These are phyloP conservation scores for Stellera chamaejasme DNA, from an alignment of 345 rosid genomes.

Conservation along the genomic window DNA sequence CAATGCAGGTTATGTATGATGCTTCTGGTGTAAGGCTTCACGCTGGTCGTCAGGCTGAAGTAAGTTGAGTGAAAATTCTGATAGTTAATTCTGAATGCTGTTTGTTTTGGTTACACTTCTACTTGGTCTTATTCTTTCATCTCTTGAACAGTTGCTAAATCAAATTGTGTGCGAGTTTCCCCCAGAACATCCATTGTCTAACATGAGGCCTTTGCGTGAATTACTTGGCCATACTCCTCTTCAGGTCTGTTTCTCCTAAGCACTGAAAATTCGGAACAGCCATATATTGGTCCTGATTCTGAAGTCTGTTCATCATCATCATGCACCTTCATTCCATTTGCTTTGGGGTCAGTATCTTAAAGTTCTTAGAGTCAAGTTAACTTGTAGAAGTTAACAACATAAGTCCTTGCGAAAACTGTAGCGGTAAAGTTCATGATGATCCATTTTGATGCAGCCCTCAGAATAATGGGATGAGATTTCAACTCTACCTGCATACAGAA, in stretches of 20 bases:
- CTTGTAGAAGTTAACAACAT: too few species aligned
- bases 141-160: constrained; percentile 58
- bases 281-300: background rate
- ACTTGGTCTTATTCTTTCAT: background rate
- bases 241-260: constrained; percentile 44
- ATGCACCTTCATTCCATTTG: background rate
- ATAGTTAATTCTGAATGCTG: background rate
- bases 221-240: constrained; percentile 94
- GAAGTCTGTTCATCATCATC: background rate
- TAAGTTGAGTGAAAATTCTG: constrained; percentile 18
- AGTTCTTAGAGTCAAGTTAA: too few species aligned
- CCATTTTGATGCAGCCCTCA: too few species aligned
- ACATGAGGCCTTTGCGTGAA: constrained; percentile 80
- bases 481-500: too few species aligned
- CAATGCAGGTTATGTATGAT: constrained; percentile 88
- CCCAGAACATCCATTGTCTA: constrained; percentile 88
- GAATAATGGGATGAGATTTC: too few species aligned
- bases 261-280: background rate
- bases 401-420: too few species aligned
- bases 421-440: too few species aligned
- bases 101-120: constrained; percentile 6
- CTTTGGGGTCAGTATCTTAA: too few species aligned
- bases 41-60: constrained; percentile 99
- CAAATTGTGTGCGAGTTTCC: constrained; percentile 98
- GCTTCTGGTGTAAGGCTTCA: constrained; percentile 94